Percentiles rank a stretch among this genome's conserved stretches.
phyloP scores from a whole-genome alignment of 148 eudicot species.

The Heliosperma pusillum region DNA sequence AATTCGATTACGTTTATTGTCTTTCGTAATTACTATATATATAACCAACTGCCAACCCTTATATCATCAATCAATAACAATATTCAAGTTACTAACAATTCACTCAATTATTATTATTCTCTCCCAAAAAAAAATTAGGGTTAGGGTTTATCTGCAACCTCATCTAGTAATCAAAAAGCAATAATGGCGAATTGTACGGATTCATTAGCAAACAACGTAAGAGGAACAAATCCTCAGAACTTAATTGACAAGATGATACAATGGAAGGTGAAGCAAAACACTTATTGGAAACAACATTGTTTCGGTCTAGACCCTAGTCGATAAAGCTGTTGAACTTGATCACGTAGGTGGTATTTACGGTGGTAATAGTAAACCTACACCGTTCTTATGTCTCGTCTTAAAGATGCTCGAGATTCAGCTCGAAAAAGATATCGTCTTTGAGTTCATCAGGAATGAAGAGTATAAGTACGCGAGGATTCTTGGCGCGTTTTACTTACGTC shows the following conservation, averaged over 20 bases:
- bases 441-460: conserved; percentile 82
- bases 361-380: conserved; percentile 88
- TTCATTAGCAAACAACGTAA: conserved; percentile 77
- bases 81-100: too few species aligned
- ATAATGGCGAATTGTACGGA: conserved; percentile 98
- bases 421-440: conserved; percentile 91
- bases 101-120: too few species aligned
- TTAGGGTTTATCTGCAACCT: conserved; percentile 22
- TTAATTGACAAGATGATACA: conserved; percentile 83
- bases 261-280: conserved; percentile 72
- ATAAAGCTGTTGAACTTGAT: conserved; percentile 97
- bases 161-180: background rate
- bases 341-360: conserved; percentile 86
- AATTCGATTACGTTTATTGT: too few species aligned
- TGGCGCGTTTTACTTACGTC: conserved; percentile 90
- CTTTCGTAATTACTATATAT: too few species aligned
- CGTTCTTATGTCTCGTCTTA: conserved; percentile 82
- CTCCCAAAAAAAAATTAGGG: conserved; percentile 20
- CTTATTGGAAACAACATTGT: conserved; percentile 96
- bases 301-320: conserved; percentile 94
- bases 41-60: too few species aligned
- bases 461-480: conserved; percentile 92
- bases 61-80: too few species aligned
- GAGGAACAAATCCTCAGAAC: conserved; percentile 93
- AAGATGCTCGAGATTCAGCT: conserved; percentile 99